phyloP scores from a whole-genome alignment of 306 rosid genomes.

The Amphicarpaea edgeworthii region DNA sequence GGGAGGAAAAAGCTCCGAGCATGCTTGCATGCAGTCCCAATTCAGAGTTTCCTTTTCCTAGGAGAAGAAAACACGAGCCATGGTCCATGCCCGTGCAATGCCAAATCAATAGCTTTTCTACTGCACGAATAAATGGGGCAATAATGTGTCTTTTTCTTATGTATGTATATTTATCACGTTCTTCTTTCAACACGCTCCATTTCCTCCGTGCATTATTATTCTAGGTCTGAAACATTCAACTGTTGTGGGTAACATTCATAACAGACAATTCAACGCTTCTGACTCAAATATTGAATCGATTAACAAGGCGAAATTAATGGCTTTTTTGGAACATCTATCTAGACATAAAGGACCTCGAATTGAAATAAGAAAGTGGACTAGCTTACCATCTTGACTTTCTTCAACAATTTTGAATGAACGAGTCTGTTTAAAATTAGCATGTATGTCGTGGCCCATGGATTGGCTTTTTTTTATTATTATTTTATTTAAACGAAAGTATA shows the following conservation, averaged over 20 bases:
- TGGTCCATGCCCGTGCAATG: background rate
- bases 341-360: constrained; percentile 1
- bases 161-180: background rate
- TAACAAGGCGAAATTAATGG: constrained; percentile 32
- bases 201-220: constrained; percentile 24
- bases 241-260: background rate
- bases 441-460: background rate
- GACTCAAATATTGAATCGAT: background rate
- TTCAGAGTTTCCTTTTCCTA: background rate
- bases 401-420: background rate
- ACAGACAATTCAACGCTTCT: background rate
- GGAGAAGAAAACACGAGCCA: constrained; percentile 26
- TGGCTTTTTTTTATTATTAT: background rate
- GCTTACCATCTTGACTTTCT: background rate
- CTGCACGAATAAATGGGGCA: background rate
- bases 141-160: background rate
- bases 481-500: background rate
- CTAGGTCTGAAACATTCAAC: background rate
- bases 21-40: background rate
- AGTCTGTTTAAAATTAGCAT: background rate
- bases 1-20: background rate
- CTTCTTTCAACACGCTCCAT: constrained; percentile 30
- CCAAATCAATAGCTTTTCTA: constrained; percentile 12
- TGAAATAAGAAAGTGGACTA: background rate
- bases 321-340: background rate